A percentile compares a stretch with the other conserved stretches of the same genome.
Conservation (phyloP, 768 basidiomycete species). For the Leccinum broughii region DNA sequence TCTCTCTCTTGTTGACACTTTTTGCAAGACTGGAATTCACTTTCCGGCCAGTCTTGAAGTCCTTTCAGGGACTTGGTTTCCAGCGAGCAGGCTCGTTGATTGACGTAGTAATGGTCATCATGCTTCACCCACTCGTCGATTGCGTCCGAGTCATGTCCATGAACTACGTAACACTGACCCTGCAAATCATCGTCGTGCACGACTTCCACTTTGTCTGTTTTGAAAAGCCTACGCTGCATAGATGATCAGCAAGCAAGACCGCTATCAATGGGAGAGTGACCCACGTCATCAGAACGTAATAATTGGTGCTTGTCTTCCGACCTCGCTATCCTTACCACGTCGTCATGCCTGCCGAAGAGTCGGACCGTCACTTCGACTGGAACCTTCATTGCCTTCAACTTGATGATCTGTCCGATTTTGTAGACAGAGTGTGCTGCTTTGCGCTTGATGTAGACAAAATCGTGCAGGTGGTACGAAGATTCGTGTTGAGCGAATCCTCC, state of each 20-base stretch:
- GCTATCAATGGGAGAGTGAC: constrained; percentile 3
- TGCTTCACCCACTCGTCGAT: constrained; percentile 45
- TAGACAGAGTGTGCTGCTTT: constrained; percentile 33
- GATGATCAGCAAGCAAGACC: constrained; percentile 12
- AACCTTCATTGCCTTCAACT: constrained; percentile 32
- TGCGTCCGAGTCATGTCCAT: constrained; percentile 33
- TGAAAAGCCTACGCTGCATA: constrained; percentile 41
- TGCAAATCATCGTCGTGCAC: constrained; percentile 43
- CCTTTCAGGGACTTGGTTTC: constrained; percentile 23
- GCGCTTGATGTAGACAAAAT: constrained; percentile 60
- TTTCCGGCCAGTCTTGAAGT: constrained; percentile 27
- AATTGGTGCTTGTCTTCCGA: constrained; percentile 13
- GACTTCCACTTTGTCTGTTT: constrained; percentile 30
- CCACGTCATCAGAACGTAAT: constrained; percentile 46
- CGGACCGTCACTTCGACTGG: constrained; percentile 38
- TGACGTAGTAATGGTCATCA: constrained; percentile 61
- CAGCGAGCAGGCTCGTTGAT: constrained; percentile 30
- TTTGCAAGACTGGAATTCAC: constrained; percentile 39
- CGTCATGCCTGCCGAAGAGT: constrained; percentile 48
- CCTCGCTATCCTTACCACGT: constrained; percentile 31
- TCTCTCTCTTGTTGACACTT: constrained; percentile 40
- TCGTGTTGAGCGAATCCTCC: constrained; percentile 44
- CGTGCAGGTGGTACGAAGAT: constrained; percentile 52
- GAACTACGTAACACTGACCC: constrained; percentile 54
- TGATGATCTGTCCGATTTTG: constrained; percentile 56